These are phyloP conservation scores for Davidsoniella eucalypti DNA, from an alignment of 2,329 filamentous ascomycete genomes.

Conservation along the genomic window DNA sequence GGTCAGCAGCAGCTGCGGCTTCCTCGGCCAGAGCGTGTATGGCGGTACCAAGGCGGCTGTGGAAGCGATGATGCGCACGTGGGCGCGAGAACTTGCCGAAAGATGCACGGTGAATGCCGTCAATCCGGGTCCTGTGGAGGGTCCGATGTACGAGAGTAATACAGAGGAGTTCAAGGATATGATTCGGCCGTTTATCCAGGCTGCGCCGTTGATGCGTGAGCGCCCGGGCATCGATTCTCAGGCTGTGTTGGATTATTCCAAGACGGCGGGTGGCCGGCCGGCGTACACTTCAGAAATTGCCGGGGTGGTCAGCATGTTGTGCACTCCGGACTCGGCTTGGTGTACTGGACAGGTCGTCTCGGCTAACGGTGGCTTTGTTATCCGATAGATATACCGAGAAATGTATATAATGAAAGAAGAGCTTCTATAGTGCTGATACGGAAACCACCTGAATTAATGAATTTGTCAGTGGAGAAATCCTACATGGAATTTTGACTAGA, in stretches of 20 bases:
- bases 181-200: slow-evolving; percentile 28
- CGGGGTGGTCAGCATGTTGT: slow-evolving; percentile 14
- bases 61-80: slow-evolving; percentile 42
- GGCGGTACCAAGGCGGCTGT: slow-evolving; percentile 41
- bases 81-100: slow-evolving; percentile 38
- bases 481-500: too few relatives aligned
- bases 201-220: slow-evolving; percentile 45
- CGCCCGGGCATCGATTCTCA: slow-evolving; percentile 20
- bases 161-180: slow-evolving; percentile 25
- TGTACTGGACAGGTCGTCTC: slow-evolving; percentile 65
- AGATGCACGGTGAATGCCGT: slow-evolving; percentile 39
- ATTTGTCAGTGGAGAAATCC: too few relatives aligned
- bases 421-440: too few relatives aligned
- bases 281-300: slow-evolving; percentile 15
- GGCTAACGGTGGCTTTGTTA: slow-evolving; percentile 59
- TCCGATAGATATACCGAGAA: slow-evolving; percentile 7
- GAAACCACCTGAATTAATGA: too few relatives aligned
- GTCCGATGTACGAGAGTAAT: slow-evolving; percentile 33
- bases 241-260: slow-evolving; percentile 13
- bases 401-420: too few relatives aligned
- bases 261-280: slow-evolving; percentile 14
- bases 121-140: slow-evolving; percentile 39
- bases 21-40: slow-evolving; percentile 39
- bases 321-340: slow-evolving; percentile 55
- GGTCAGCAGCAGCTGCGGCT: slow-evolving; percentile 35